Evolutionary conservation across 2,329 filamentous ascomycete species (phyloP), one percentile per base, ranked within the genome.

Genomic region (Geosmithia morbida): DNA sequence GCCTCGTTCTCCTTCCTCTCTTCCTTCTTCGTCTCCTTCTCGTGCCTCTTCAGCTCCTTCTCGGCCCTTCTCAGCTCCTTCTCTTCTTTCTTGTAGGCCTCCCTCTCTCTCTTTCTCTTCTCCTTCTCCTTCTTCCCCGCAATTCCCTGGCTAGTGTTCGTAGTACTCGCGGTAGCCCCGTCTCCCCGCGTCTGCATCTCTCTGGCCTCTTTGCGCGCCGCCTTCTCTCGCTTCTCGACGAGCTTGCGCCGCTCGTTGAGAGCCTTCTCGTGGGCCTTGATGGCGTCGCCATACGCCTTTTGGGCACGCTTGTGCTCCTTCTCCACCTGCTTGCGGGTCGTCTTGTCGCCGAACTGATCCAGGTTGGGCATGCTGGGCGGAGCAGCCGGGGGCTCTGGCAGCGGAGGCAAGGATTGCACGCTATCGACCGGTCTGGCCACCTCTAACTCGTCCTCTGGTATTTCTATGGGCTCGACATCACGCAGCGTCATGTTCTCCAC

Each of bases 241-340:
- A 80, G 62, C 57, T 83, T 83, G 37, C 75, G 67, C 7, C 79
- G 73, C 49, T 83, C 78, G 44, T 73, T 74, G 45, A 87, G 67
- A 10, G 75, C 72, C 54, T 75, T 83, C 40, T 80, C 74, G 37
- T 78, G 78, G 50, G 80, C 73, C 60, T 85, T 86, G 50, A 85
- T 61, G 11, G 79, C 75, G 55, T 77, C 72, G 26, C 83, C 74
- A 57, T 87, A 83, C 8, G 70, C 69, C 57, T 85, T 85, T 30
- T 78, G 67, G 1, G 70, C 68, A 13, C 74, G 71, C 46, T 77
- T 75, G 48, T 79, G 71, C 55, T 87, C 81, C 49, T 81, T 84
- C 55, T 86, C 79, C 1, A 80, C 82, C 41, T 79, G 70, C 55
- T 84, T 86, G 8, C 78, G 75, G 26, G 76, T 68, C 7, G 78